A percentile compares a stretch with the other conserved stretches of the same genome.
These are phyloP conservation scores for Yamadazyma songkhlaensis DNA, from an alignment of 1,139 yeast species.

Conservation along the genomic window DNA sequence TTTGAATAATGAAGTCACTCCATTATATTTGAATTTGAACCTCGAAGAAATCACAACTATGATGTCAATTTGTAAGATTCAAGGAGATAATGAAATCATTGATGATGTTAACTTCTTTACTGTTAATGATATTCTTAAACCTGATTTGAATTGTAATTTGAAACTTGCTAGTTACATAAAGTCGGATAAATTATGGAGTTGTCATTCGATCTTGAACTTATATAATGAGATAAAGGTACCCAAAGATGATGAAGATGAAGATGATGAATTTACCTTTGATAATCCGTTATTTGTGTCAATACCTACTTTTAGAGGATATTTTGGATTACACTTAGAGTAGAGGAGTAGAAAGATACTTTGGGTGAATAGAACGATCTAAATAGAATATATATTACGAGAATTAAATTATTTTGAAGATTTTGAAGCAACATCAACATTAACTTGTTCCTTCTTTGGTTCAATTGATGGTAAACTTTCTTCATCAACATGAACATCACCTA, in stretches of 20 bases:
- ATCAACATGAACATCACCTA: slow-evolving; percentile 36
- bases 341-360: too few relatives aligned
- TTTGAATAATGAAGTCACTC: slow-evolving; percentile 7
- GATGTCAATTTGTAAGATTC: slow-evolving; percentile 5
- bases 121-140: slow-evolving; percentile 8
- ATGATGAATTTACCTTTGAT: slow-evolving; percentile 8
- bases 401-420: slow-evolving; percentile 4
- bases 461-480: slow-evolving; percentile 9
- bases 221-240: slow-evolving; percentile 11
- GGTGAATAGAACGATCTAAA: too few relatives aligned
- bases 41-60: slow-evolving; percentile 4
- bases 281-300: slow-evolving; percentile 3
- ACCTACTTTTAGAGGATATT: slow-evolving; percentile 5
- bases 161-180: slow-evolving; percentile 8
- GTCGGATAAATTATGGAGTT: slow-evolving; percentile 12
- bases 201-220: slow-evolving; percentile 7
- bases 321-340: slow-evolving; percentile 9
- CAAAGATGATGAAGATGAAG: slow-evolving; percentile 8
- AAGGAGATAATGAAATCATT: slow-evolving; percentile 6
- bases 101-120: slow-evolving; percentile 8
- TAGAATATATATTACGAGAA: too few relatives aligned
- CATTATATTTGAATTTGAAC: slow-evolving; percentile 3
- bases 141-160: slow-evolving; percentile 4
- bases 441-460: slow-evolving; percentile 7
- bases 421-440: slow-evolving; percentile 8